A percentile compares a stretch with the other conserved stretches of the same genome.
Evolutionary conservation across 2,329 filamentous ascomycete genomes (phyloP).

Genomic region (Cladosporium austrohemisphaericum): DNA sequence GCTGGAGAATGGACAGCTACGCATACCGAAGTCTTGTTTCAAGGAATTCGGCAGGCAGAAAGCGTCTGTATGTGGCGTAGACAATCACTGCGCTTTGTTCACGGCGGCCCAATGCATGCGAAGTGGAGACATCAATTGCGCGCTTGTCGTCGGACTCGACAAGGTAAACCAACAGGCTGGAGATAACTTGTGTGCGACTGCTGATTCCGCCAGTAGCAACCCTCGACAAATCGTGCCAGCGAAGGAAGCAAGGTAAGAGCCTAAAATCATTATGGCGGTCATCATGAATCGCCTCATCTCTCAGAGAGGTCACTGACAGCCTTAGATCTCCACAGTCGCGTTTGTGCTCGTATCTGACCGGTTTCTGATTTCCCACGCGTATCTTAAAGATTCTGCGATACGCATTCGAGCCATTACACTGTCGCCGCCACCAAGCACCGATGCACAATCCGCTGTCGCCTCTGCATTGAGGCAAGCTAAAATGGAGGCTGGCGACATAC

Average conservation of each 20-base stretch:
- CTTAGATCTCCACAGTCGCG: conserved; percentile 18
- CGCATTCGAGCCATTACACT: conserved; percentile 19
- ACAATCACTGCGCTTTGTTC: conserved; percentile 23
- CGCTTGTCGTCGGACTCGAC: conserved; percentile 23
- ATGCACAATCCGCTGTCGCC: conserved; percentile 13
- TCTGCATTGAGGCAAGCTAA: conserved; percentile 19
- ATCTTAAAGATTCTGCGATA: conserved; percentile 25
- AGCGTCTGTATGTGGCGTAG: conserved; percentile 20
- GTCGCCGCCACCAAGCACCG: neutral
- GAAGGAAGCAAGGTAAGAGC: no score
- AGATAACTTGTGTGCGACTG: neutral
- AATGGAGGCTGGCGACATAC: conserved; percentile 20
- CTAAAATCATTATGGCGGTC: no score
- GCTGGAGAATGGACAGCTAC: conserved; percentile 14
- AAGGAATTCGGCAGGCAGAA: conserved; percentile 23
- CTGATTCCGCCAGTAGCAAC: no score
- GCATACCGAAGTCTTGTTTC: conserved; percentile 20
- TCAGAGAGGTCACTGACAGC: conserved; percentile 10
- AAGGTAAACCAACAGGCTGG: conserved; percentile 13
- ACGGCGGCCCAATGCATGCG: conserved; percentile 20
- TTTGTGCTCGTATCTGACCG: conserved; percentile 24
- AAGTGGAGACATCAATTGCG: conserved; percentile 22
- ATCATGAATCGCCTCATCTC: no score
- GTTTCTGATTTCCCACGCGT: conserved; percentile 27
- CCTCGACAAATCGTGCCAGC: no score